Evolutionary conservation across 768 basidiomycete species (phyloP), one percentile per base, ranked within the genome.

Genomic region (Piloderma croceum): DNA sequence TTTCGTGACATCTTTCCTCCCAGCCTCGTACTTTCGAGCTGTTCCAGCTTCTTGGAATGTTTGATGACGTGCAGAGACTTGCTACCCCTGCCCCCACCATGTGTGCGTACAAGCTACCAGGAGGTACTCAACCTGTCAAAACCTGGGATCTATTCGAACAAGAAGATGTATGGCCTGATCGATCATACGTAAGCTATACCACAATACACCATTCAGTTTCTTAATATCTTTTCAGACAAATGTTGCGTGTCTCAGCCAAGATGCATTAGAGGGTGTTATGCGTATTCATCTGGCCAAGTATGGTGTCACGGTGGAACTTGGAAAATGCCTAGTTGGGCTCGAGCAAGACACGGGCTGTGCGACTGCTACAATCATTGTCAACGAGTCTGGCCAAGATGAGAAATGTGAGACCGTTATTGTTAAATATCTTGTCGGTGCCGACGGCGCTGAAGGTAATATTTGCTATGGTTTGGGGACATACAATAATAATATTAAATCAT

Each of bases 1-100:
- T 11, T 10, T 24, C 15, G 17, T 13, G 5, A n/a, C 11, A 6
- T 27, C n/a, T 18, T 2, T 27, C 25, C 21, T 7, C 19, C 3
- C 34, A 58, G 58, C 54, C 57, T 5, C 54, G 54, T 12, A 56
- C 54, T 3, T 42, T 48, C 19, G 57, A 59, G 39, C 24, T 53
- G 10, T 53, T 56, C 37, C 40, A 52, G 23, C 33, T 41, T 9
- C 42, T 59, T 6, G 54, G 53, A 9, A 33, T 58, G 15, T 39
- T 44, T n/a, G 41, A 46, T 7, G 51, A 55, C 12, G 32, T 53
- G 4, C 43, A 45, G 19, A 45, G 44, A 39, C 27, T 11, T 3
- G 50, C 52, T 11, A 51, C 48, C 7, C 43, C 43, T 6, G 51
- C 56, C 24, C 52, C 53, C 11, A 51, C 54, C 10, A 53, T 59